Percentiles rank a stretch among this genome's conserved stretches.
phyloP scores from a whole-genome alignment of 768 basidiomycete species.

The Mycena galopus region DNA sequence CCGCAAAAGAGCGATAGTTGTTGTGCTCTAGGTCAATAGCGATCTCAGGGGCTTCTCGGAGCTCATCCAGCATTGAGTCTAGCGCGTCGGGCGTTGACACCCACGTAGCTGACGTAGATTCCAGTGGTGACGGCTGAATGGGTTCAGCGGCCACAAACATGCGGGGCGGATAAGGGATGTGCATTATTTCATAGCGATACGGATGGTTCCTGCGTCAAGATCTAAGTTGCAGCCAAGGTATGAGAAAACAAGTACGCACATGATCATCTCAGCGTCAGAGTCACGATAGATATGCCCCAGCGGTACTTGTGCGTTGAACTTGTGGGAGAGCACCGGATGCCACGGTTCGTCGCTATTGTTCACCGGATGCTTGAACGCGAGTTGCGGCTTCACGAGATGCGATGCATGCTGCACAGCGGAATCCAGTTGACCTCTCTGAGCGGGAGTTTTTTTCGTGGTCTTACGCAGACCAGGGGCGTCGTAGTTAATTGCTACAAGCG shows the following conservation, averaged over 20 bases:
- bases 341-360: constrained; percentile 75
- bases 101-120: constrained; percentile 77
- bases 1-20: constrained; percentile 84
- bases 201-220: constrained; percentile 68
- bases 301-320: constrained; percentile 88
- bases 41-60: constrained; percentile 80
- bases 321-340: constrained; percentile 78
- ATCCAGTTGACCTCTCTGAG: constrained; percentile 61
- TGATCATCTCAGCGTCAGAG: constrained; percentile 40
- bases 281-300: constrained; percentile 72
- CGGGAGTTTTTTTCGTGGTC: constrained; percentile 43
- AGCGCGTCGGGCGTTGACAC: constrained; percentile 72
- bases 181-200: constrained; percentile 87
- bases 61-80: constrained; percentile 71
- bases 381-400: constrained; percentile 85
- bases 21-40: constrained; percentile 97
- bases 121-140: constrained; percentile 68
- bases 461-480: constrained; percentile 46
- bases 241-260: constrained; percentile 44
- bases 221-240: constrained; percentile 4
- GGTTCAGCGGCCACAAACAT: constrained; percentile 71
- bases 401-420: constrained; percentile 81
- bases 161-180: constrained; percentile 77
- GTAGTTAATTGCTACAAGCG: constrained; percentile 69
- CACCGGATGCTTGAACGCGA: constrained; percentile 69